Evolutionary conservation across 345 rosid genomes (phyloP), one percentile per base, ranked within the genome.

Genomic region (Melastoma malabathricum): DNA sequence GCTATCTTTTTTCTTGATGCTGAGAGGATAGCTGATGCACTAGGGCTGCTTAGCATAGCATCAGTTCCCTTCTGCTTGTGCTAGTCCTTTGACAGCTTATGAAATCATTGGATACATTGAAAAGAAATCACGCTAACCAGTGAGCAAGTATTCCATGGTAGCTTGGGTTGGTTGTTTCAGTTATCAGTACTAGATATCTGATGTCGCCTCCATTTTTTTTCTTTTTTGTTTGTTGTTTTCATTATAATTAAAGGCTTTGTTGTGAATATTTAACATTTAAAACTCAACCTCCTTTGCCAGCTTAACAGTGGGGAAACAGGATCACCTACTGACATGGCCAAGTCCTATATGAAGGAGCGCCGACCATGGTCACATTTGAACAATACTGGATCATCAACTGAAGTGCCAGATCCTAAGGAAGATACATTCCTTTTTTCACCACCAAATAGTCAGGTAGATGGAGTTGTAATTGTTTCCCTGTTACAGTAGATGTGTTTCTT

Each of bases 271-370:
- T 34, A 34, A 34, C 58, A 45, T 55, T n/a, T 55, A 45, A 44
- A 55, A 48, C 27, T 18, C 27, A 48, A 48, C 27, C n/a, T 16
- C 54, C 15, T 50, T 50, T 51, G 54, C 52, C 79, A 82, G 98
- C 72, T 60, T 18, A 52, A 57, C 45, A 82, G 72, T 63, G 80
- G 63, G 56, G 86, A 80, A 60, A 64, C 38, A 16, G 84, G 85
- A 23, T 86, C 95, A 44, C 98, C 96, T 10, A 89, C 72, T 48
- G 83, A 82, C 51, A 29, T 84, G 71, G 96, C 95, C 66, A 86
- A 72, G 77, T 77, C 84, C 23, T 89, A 69, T 64, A 90, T 86
- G 96, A 79, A 31, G 65, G 68, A 67, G 39, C 77, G 83, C 55
- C 79, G 79, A 39, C 69, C 83, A n/a, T 80, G 89, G 89, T 74